These are phyloP conservation scores for Leishmania martiniquensis DNA, from an alignment of 208 protist species.

Conservation along the genomic window DNA sequence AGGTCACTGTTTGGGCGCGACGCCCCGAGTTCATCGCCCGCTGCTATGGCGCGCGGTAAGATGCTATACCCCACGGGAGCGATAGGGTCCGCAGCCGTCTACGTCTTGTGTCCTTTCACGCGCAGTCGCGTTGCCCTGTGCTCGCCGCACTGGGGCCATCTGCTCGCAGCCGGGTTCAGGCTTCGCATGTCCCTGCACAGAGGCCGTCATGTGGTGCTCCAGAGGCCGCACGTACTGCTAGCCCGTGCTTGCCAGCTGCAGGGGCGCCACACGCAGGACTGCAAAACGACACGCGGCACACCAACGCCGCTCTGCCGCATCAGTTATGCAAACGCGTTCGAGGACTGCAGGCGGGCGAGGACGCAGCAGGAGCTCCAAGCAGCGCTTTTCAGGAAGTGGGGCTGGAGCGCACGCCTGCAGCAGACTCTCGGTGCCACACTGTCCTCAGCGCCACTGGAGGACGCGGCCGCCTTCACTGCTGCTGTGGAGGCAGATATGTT, in stretches of 20 bases:
- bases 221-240: slow-evolving; percentile 28
- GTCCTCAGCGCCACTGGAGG: slow-evolving; percentile 24
- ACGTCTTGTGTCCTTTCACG: slow-evolving; percentile 70
- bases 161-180: slow-evolving; percentile 48
- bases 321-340: background rate
- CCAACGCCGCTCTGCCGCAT: background rate
- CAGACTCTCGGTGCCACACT: slow-evolving; percentile 44
- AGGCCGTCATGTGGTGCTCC: slow-evolving; percentile 35
- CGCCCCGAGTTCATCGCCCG: background rate
- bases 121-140: slow-evolving; percentile 47
- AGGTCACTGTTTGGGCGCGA: slow-evolving; percentile 44
- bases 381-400: slow-evolving; percentile 9
- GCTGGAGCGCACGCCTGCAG: slow-evolving; percentile 41
- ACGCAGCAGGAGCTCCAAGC: background rate
- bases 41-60: slow-evolving; percentile 2
- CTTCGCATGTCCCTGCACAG: slow-evolving; percentile 24
- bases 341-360: background rate
- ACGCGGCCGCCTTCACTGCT: slow-evolving; percentile 6
- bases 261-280: background rate
- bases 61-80: background rate
- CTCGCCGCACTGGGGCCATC: slow-evolving; percentile 57
- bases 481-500: slow-evolving; percentile 1
- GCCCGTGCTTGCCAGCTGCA: slow-evolving; percentile 33
- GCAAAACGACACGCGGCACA: background rate
- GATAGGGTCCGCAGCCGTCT: slow-evolving; percentile 12